Base-by-base conservation (phyloP, 140 eudicot genomes). In the Cichorium intybus region DNA sequence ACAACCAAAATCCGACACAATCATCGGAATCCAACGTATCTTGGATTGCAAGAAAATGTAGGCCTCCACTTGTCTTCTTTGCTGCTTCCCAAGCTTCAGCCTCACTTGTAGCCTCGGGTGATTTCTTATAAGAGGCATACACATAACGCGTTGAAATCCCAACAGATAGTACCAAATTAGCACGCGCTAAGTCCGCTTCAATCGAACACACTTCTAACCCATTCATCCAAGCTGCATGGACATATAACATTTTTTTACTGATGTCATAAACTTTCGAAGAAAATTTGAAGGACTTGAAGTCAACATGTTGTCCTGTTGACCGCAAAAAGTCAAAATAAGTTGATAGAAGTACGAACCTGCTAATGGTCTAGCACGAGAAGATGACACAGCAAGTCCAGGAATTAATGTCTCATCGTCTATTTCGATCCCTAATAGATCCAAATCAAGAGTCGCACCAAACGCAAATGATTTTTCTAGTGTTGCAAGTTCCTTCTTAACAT, bases 31-130 rank as follows among this genome's bases (percentile, higher is more conserved):
- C 90, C 66, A 93, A 79, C 73, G 80, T 80, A 45, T 85, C 84
- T 67, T 93, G 99, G 43, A 93, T 79, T 12, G 99, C 99, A 50
- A 93, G 90, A 62, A 88, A 93, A 79, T 93, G 99, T 33, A 93
- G 74, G 43, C 99, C 99, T 57, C 97, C 93, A 69, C 93, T 67
- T 4, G 71, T 81, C 72, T 81, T 93, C 74, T 93, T 93, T 34
- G 99, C 95, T 52, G 90, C 97, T 76, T 93, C 97, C 99, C 99
- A 93, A 74, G 99, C 97, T 73, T 93, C 97, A 2, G 97, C 95
- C 72, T 93, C 99, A 10, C 74, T 61, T 33, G 95, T 72, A 34
- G 86, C 77, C 50, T 24, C 89, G 0, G 95, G 72, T 24, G 95
- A 81, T 76, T 81, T 93, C 77, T 84, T 88, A 72, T 88, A 93